Evolutionary conservation across 2,329 filamentous ascomycete species (phyloP).

Genomic region (Talaromyces sp.): DNA sequence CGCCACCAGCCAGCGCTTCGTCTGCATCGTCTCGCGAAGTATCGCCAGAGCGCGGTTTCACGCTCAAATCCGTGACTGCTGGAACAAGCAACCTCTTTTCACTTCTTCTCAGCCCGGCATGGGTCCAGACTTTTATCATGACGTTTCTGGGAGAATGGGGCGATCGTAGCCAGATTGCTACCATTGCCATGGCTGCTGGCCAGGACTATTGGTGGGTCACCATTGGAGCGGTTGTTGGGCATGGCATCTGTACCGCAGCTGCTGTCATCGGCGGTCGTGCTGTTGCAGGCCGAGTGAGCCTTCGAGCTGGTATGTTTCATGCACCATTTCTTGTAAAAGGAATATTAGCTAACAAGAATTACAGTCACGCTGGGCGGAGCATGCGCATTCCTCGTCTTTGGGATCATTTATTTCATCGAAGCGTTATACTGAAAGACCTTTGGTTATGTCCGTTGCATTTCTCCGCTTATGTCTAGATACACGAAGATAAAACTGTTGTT

Average conservation of each 20-base stretch:
- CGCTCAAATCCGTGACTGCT: constrained; percentile 43
- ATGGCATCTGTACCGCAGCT: constrained; percentile 82
- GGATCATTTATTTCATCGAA: constrained; percentile 75
- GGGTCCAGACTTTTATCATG: constrained; percentile 99
- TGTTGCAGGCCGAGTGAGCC: constrained; percentile 87
- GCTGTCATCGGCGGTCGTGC: constrained; percentile 90
- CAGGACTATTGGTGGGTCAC: constrained; percentile 99
- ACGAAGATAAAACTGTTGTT: neutral
- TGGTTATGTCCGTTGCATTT: neutral
- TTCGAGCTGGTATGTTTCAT: constrained; percentile 81
- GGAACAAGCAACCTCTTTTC: constrained; percentile 84
- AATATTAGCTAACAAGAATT: neutral
- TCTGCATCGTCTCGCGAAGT: constrained; percentile 64
- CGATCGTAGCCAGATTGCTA: constrained; percentile 94
- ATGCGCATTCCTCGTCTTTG: constrained; percentile 83
- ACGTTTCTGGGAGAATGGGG: constrained; percentile 98
- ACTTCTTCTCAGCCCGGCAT: constrained; percentile 85
- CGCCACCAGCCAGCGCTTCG: constrained; percentile 74
- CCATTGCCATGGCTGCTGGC: constrained; percentile 96
- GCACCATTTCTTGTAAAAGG: neutral
- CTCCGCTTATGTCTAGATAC: neutral
- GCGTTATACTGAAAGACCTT: constrained; percentile 7
- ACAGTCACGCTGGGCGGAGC: constrained; percentile 92
- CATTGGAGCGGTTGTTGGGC: constrained; percentile 77
- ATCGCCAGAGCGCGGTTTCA: constrained; percentile 46